Base-by-base conservation (phyloP, 164 flowering plant genomes). In the Berberis thunbergii region DNA sequence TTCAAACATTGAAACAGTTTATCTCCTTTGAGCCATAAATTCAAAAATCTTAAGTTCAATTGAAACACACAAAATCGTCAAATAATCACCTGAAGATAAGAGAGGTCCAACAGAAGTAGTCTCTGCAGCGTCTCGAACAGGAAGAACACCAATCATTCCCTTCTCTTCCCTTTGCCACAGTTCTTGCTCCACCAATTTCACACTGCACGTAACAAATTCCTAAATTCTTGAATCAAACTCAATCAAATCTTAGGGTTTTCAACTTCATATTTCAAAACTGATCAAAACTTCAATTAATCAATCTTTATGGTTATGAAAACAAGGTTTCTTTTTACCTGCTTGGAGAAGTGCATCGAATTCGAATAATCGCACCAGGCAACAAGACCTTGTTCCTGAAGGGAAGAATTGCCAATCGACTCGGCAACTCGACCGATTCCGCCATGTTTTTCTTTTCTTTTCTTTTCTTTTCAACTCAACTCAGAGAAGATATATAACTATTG, bases 81-180 rank as follows among this genome's bases (percentile, higher is more conserved):
- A 42, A 38, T 46, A 61, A 26, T 57, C 12, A 57, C 60, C 60
- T 57, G 60, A 45, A 57, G 89, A 79, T 57, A 82, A 62, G 52
- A 72, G 52, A 1, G 90, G 59, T 62, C 79, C 81, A 6, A 72
- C 79, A 2, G 88, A 59, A 0, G 83, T 49, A 45, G 81, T 54
- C 67, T 85, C 96, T 4, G 84, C 85, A 26, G 87, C 80, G 79
- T 91, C 99, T 49, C 96, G 81, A 63, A 95, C 94, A 0, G 99
- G 99, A 45, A 95, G 69, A 66, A 91, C 88, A 9, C 99, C 99
- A 66, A 95, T 95, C 55, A 95, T 65, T 1, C 99, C 99, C 77
- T 87, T 95, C 78, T 95, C 97, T 72, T 95, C 99, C 67, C 87
- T 82, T 84, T 95, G 99, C 99, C 99, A 95, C 6, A 95, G 70